phyloP scores from a whole-genome alignment of 2,329 filamentous ascomycete species.

The Aspergillus neoniger region DNA sequence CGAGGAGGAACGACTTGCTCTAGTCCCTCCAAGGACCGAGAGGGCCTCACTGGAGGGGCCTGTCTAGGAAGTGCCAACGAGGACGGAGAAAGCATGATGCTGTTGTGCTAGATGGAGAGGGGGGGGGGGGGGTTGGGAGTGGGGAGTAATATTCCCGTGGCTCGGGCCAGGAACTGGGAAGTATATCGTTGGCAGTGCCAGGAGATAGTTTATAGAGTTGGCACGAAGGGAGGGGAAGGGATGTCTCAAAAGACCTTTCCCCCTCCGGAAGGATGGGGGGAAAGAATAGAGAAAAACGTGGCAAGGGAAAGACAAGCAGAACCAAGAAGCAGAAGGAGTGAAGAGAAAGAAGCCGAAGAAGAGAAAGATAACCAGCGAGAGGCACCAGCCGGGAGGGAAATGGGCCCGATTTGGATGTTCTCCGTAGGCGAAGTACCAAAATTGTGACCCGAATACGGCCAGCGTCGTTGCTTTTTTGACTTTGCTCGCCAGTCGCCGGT shows the following conservation, averaged over 20 bases:
- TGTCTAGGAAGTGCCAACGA: conserved; percentile 24
- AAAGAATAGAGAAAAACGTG: background rate
- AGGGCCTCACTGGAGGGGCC: conserved; percentile 37
- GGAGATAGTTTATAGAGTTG: background rate
- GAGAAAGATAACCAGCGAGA: background rate
- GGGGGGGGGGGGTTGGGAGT: background rate
- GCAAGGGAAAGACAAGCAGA: conserved; percentile 5
- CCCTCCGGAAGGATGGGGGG: background rate
- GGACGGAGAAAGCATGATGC: conserved; percentile 28
- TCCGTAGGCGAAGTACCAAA: background rate
- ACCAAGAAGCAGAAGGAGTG: conserved; percentile 2
- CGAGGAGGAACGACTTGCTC: conserved; percentile 39
- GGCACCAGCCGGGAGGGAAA: background rate
- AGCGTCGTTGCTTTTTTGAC: conserved; percentile 4
- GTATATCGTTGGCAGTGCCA: background rate
- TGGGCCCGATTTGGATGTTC: conserved; percentile 2
- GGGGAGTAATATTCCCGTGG: background rate
- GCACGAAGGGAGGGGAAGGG: background rate
- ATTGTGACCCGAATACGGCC: conserved; percentile 3
- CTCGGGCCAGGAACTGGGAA: background rate
- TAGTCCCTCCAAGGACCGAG: conserved; percentile 40
- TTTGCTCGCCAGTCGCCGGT: background rate
- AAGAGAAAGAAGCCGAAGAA: background rate
- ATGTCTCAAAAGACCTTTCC: background rate
- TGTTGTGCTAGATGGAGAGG: background rate